A percentile compares a stretch with the other conserved stretches of the same genome.
Conservation (phyloP, 1,284 basidiomycete genomes). For the Boletus smithii region DNA sequence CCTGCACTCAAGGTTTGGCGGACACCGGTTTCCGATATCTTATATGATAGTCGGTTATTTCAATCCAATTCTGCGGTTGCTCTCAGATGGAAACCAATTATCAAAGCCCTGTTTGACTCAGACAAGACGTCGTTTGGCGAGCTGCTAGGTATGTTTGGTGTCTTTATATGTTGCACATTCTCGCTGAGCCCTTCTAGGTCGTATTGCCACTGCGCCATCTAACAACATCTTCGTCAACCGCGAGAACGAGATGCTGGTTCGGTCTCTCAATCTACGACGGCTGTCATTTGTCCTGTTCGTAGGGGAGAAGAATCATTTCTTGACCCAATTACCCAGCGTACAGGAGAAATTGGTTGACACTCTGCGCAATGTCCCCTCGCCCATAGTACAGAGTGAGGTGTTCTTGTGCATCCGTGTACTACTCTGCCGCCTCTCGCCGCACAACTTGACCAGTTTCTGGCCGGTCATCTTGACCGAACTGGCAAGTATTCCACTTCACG, state of each 20-base stretch:
- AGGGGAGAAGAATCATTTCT: conserved; percentile 86
- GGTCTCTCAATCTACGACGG: conserved; percentile 86
- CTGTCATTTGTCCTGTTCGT: conserved; percentile 84
- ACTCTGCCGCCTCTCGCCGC: conserved; percentile 86
- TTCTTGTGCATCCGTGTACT: conserved; percentile 92
- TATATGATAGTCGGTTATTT: conserved; percentile 88
- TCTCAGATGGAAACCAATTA: conserved; percentile 72
- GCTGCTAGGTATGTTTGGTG: conserved; percentile 58
- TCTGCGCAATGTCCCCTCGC: conserved; percentile 75
- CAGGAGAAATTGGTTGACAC: conserved; percentile 97
- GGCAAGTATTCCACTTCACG: conserved; percentile 41
- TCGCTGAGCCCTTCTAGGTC: conserved; percentile 46
- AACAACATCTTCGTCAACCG: conserved; percentile 96
- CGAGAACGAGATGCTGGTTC: conserved; percentile 87
- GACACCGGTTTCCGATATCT: conserved; percentile 72
- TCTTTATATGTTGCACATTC: conserved; percentile 6
- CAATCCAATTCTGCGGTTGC: conserved; percentile 59
- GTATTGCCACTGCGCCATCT: conserved; percentile 82
- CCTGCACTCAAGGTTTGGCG: conserved; percentile 86
- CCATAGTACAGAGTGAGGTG: conserved; percentile 89
- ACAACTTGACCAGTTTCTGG: conserved; percentile 96
- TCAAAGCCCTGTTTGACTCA: conserved; percentile 77
- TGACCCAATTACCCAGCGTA: conserved; percentile 86
- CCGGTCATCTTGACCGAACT: conserved; percentile 93
- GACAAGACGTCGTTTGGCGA: conserved; percentile 89